Evolutionary conservation across 345 rosid genomes (phyloP), one percentile per base, ranked within the genome.

Genomic region (Gossypium raimondii): DNA sequence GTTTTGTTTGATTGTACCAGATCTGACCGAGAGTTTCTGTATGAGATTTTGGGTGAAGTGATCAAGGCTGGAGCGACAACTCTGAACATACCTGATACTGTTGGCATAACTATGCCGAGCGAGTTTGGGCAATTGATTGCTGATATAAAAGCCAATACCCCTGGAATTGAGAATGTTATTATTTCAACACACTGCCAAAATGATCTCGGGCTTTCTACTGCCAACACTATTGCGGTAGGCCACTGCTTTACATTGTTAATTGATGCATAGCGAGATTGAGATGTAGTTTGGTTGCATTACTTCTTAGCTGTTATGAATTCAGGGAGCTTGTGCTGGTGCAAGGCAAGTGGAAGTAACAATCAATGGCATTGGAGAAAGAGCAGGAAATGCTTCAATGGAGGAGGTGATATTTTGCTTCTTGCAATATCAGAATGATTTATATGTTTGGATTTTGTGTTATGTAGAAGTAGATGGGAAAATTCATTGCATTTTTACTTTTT

Each of bases 191-290:
- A 93, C 78, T 95, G 99, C 77, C 98, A 95, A 82, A 93, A 95
- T 77, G 99, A 93, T 90, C 99, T 93, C 84, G 99, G 99, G 69
- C 99, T 95, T 85, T 88, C 99, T 64, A 90, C 99, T 29, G 98
- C 99, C 87, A 95, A 95, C 80, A 87, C 97, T 67, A 78, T 95
- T 82, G 84, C 93, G 67, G 99, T 95, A 89, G 81, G 86, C 27
- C 41, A 53, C 67, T 74, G 61, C 24, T 53, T 67, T 62, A 70
- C 1, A 61, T 57, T n/a, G 13, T 4, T 47, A n/a, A 41, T 43
- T 27, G 74, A 52, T 69, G 61, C 61, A 29, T 2, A 9, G 27
- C 5, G 16, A 29, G n/a, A 57, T 27, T 57, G 27, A 9, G 13
- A 57, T n/a, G 29, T 74, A 76, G 14, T 24, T n/a, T 29, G 34